Evolutionary conservation across 192 early-diverging fungal genomes (phyloP).

Genomic region (Backusella luteola): DNA sequence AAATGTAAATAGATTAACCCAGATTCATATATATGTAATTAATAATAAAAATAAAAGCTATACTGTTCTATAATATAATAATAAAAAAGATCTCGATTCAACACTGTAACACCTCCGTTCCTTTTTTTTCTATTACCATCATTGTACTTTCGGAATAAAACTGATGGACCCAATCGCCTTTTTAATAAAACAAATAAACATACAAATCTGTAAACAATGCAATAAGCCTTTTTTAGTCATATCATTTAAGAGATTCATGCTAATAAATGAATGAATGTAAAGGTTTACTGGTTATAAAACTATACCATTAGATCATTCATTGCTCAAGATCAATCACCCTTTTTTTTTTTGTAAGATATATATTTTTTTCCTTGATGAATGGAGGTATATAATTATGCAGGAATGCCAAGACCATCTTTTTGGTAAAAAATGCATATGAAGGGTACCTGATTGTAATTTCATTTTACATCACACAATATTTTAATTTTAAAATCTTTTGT

Average conservation of each 20-base stretch:
- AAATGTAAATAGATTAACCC: constrained; percentile 5
- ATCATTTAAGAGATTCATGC: background rate
- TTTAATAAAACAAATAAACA: background rate
- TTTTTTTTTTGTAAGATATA: background rate
- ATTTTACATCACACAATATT: background rate
- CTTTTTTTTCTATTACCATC: background rate
- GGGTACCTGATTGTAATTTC: background rate
- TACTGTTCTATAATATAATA: background rate
- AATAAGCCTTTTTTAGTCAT: background rate
- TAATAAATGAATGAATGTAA: background rate
- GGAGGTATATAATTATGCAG: background rate
- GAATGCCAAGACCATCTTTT: constrained; percentile 6
- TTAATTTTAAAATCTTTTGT: constrained; percentile 7
- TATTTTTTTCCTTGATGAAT: background rate
- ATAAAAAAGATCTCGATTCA: background rate
- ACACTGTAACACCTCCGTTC: background rate
- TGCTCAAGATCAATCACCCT: background rate
- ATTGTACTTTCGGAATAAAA: background rate
- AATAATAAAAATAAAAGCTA: background rate
- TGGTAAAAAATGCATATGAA: constrained; percentile 1
- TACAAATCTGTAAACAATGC: background rate
- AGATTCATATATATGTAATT: constrained; percentile 2
- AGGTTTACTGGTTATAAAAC: background rate
- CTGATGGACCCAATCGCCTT: background rate
- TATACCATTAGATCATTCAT: background rate